Evolutionary conservation across 441 rosid genomes (phyloP).

Genomic region (Euphorbia corollata): DNA sequence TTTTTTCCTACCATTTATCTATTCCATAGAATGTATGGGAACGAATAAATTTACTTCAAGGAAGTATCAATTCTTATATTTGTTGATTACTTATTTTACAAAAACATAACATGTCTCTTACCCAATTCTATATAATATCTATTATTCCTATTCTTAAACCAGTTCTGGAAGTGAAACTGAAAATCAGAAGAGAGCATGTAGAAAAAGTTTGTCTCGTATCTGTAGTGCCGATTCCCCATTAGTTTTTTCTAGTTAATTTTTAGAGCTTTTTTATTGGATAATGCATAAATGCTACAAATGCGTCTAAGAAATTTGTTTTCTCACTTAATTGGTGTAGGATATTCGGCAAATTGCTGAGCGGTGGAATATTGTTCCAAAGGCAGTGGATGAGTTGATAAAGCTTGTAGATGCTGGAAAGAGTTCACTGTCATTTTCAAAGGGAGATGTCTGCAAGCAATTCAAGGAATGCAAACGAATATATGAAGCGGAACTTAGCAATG

Average conservation of each 20-base stretch:
- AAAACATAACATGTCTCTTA: not conserved
- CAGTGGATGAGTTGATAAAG: slow-evolving; percentile 64
- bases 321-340: slow-evolving; percentile 36
- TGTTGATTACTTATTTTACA: not conserved
- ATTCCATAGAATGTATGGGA: not conserved
- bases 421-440: slow-evolving; percentile 32
- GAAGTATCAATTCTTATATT: not conserved
- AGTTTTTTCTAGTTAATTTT: not conserved
- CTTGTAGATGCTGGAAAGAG: slow-evolving; percentile 30
- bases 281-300: not conserved
- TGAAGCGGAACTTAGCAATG: slow-evolving; percentile 39
- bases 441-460: slow-evolving; percentile 49
- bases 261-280: not conserved
- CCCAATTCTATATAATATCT: not conserved
- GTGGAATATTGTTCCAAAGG: slow-evolving; percentile 82
- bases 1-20: slow-evolving; percentile 8
- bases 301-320: not conserved
- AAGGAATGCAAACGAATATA: slow-evolving; percentile 55
- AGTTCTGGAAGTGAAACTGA: not conserved
- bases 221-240: too few species aligned
- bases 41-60: not conserved
- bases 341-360: slow-evolving; percentile 45
- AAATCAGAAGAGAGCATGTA: not conserved
- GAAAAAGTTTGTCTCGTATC: too few species aligned
- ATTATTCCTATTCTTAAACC: not conserved